Evolutionary conservation across 495 filamentous ascomycete genomes (phyloP), one percentile per base, ranked within the genome.

Genomic region (Podospora anserina): DNA sequence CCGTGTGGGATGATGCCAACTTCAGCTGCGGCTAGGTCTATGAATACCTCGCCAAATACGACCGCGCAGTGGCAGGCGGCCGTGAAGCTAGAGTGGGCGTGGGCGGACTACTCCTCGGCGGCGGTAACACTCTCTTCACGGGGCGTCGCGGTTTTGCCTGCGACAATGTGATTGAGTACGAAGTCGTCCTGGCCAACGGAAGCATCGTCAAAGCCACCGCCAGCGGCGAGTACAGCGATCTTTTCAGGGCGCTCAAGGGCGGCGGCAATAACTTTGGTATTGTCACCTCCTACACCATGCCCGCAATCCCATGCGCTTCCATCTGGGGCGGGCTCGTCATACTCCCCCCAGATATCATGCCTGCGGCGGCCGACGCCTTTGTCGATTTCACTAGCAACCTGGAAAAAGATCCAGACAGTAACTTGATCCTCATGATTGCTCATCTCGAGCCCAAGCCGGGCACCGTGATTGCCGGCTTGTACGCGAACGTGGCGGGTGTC

Each of bases 221-320:
- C 4, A 84, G 79, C 67, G 67, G 77, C 54, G 70, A 65, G 13
- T 67, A 62, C 18, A 74, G 86, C 74, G 84, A 88, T 71, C 79
- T 90, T 1, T 88, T 78, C 78, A 83, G 82, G 79, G 86, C 87
- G 23, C 74, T 89, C 66, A 86, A 85, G 4, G 87, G 86, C 2
- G 86, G 86, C 18, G 81, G 78, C 66, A 85, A 82, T 70, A 88
- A 85, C 76, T 87, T 87, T 62, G 86, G 87, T 7, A 76, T 88
- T 2, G 84, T 87, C 23, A 87, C 85, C 3, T 63, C 71, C 18
- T 72, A 79, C 68, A 71, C 78, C 58, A 32, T 81, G 5, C 30
- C 30, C 30, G 30, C 30, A 7, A 32, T 32, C 7, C 4, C 30
- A 4, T 32, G 30, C 30, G 30, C 30, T 32, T 32, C 30, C 30